A percentile compares a stretch with the other conserved stretches of the same genome.
Conservation (phyloP, 192 early-diverging fungal species). For the Coemansia sp. region DNA sequence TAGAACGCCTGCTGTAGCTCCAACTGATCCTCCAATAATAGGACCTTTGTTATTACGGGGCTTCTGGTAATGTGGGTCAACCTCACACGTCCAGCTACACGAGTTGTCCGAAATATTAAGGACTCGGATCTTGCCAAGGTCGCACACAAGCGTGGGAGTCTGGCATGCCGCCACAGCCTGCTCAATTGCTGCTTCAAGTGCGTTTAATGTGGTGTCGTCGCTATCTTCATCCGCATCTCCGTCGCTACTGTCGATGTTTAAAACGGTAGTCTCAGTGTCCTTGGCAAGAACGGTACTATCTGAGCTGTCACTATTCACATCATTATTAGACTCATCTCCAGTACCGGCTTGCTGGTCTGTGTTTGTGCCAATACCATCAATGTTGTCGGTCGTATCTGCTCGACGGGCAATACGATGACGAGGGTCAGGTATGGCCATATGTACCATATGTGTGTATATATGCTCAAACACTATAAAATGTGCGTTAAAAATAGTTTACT, state of each 20-base stretch:
- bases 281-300: not conserved
- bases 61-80: constrained; percentile 32
- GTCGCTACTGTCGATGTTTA: not conserved
- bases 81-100: constrained; percentile 34
- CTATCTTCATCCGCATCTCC: not conserved
- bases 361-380: too few species aligned
- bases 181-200: not conserved
- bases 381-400: too few species aligned
- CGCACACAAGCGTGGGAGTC: constrained; percentile 6
- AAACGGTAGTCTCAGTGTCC: not conserved
- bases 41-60: constrained; percentile 28
- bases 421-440: not conserved
- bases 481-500: not conserved
- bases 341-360: not conserved
- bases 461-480: not conserved
- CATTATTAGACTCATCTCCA: not conserved
- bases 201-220: not conserved
- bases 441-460: not conserved
- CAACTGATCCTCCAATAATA: constrained; percentile 45
- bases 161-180: constrained; percentile 2
- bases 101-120: constrained; percentile 16
- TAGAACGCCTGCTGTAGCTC: constrained; percentile 18
- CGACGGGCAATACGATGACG: too few species aligned
- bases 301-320: not conserved
- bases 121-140: constrained; percentile 21